Evolutionary conservation across 768 basidiomycete species (phyloP), one percentile per base, ranked within the genome.

Genomic region (Tremella yokohamensis): DNA sequence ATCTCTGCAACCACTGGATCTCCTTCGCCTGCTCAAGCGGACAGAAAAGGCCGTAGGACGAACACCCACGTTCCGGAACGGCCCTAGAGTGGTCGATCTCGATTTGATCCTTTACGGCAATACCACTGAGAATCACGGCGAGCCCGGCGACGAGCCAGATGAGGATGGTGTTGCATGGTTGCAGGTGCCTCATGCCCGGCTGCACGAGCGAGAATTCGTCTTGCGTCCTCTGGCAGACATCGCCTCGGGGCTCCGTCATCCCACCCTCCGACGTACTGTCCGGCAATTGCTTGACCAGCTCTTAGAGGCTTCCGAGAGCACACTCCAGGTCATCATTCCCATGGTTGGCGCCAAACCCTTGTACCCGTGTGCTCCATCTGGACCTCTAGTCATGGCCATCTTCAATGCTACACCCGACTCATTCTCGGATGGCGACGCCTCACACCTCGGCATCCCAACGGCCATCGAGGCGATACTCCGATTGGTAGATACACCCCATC

Each of bases 331-430:
- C 15, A 61, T 69, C 61, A 65, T 75, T 50, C 68, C 69, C 12
- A 18, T 45, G 6, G n/a, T n/a, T 4, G 42, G 22, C 15, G 42
- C 42, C 6, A n/a, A 15, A 45, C 69, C 62, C 65, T 60, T 60
- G 2, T 48, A 19, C 12, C 67, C 67, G 9, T 57, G 61, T 12
- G 49, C 8, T 24, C 70, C 65, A 6, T 6, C 42, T 45, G 42
- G 42, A 8, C 62, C n/a, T 73, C 89, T 0, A 56, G 72, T 97
- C 57, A 97, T 98, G 94, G 87, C 87, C 0, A 96, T 89, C 0
- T 82, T 99, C 56, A 97, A 98, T 72, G 82, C 83, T 6, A 97
- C 94, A 0, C 93, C 94, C 1, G 94, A 99, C 77, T 96, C 93
- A 0, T 97, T 97, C 78, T 97, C 93, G 0, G 92, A 97, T 61